These are phyloP conservation scores for Acacia concinna DNA, from an alignment of 331 rosid species.

Conservation along the genomic window DNA sequence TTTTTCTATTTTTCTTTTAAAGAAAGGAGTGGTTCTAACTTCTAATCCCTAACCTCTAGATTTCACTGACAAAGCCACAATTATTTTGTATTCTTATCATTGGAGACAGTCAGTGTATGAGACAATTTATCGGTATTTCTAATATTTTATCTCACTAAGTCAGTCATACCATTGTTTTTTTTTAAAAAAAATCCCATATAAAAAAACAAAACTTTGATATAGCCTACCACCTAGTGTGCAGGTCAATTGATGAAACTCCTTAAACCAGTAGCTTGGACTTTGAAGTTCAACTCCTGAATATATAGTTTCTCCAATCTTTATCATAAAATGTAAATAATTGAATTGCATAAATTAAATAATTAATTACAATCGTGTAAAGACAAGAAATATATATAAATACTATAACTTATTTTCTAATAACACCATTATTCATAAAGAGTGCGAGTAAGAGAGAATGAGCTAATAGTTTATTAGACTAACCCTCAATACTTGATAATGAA, in stretches of 20 bases:
- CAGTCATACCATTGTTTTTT: not conserved
- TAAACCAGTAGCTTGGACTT: not conserved
- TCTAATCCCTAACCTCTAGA: slow-evolving; percentile 35
- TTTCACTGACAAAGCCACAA: not conserved
- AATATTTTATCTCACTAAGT: not conserved
- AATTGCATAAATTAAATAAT: no score
- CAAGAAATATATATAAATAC: not conserved
- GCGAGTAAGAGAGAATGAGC: not conserved
- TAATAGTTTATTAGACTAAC: not conserved
- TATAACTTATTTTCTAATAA: no score
- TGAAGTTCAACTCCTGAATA: not conserved
- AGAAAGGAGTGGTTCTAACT: slow-evolving; percentile 43
- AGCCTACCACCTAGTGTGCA: not conserved
- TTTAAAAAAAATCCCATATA: not conserved
- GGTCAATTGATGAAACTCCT: not conserved
- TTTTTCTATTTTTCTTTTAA: not conserved
- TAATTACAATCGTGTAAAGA: not conserved
- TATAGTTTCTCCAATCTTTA: not conserved
- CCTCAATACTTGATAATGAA: no score
- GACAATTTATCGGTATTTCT: not conserved
- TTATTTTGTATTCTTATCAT: not conserved
- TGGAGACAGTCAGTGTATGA: not conserved
- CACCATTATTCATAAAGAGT: not conserved
- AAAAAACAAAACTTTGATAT: not conserved
- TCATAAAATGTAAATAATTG: no score